phyloP scores from a whole-genome alignment of 148 eudicot genomes.

The Camellia sinensis region DNA sequence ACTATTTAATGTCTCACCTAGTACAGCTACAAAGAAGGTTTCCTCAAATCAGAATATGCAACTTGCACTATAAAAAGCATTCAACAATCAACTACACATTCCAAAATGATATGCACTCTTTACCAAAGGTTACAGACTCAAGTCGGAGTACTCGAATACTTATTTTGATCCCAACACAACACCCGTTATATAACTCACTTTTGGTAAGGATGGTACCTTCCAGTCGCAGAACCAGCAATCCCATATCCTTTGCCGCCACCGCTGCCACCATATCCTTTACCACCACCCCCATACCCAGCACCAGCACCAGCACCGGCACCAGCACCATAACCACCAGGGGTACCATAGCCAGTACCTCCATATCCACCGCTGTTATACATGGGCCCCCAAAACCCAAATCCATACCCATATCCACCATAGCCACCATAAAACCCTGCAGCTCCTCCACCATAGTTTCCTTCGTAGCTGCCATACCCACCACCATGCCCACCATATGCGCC shows the following conservation, averaged over 20 bases:
- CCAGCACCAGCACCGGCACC: conserved; percentile 28
- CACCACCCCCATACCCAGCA: conserved; percentile 22
- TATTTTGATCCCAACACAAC: neutral
- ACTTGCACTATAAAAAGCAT: neutral
- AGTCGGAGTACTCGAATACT: neutral
- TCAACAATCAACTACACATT: neutral
- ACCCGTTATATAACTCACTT: conserved; percentile 28
- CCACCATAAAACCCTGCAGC: conserved; percentile 40
- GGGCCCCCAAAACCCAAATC: conserved; percentile 43
- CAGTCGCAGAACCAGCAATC: conserved; percentile 27
- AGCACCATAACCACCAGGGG: conserved; percentile 30
- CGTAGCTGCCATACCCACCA: conserved; percentile 33
- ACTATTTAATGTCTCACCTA: neutral
- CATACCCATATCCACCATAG: conserved; percentile 47
- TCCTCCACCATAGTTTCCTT: conserved; percentile 27
- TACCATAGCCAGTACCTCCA: conserved; percentile 34
- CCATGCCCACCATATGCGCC: conserved; percentile 40
- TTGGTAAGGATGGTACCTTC: conserved; percentile 53
- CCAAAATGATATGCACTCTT: neutral
- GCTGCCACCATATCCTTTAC: conserved; percentile 33
- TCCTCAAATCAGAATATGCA: conserved; percentile 1
- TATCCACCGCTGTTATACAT: conserved; percentile 39
- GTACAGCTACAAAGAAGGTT: neutral
- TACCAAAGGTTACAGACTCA: neutral
- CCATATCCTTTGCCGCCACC: conserved; percentile 27